phyloP scores from a whole-genome alignment of 495 filamentous ascomycete genomes.

The Jackrogersella multiformis region DNA sequence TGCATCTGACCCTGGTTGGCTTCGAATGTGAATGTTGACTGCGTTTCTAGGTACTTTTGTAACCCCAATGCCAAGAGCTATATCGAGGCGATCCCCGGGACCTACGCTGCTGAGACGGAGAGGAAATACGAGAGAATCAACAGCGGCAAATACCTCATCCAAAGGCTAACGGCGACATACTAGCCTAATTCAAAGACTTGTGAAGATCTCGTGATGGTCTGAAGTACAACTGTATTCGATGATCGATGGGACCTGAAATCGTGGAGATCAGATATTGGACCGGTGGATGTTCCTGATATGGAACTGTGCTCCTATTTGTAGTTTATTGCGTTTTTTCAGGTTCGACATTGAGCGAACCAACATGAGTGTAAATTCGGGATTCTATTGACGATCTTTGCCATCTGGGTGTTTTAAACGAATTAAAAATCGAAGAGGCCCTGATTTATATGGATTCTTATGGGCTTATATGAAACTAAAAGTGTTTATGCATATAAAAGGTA shows the following conservation, averaged over 20 bases:
- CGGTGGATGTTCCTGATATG: slow-evolving; percentile 10
- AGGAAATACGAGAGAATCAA: slow-evolving; percentile 85
- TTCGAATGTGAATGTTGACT: not conserved
- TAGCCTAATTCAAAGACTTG: slow-evolving; percentile 32
- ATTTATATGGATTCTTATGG: too few species aligned
- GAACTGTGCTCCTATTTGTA: slow-evolving; percentile 18
- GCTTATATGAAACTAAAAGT: slow-evolving; percentile 5
- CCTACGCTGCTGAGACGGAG: slow-evolving; percentile 71
- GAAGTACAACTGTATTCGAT: slow-evolving; percentile 9
- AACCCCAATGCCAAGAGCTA: slow-evolving; percentile 82
- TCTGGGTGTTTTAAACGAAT: slow-evolving; percentile 1
- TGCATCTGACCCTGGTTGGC: slow-evolving; percentile 14
- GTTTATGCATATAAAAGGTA: not conserved
- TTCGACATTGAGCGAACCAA: slow-evolving; percentile 24
- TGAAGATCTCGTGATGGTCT: slow-evolving; percentile 16
- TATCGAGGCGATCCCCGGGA: slow-evolving; percentile 90
- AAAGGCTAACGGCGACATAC: slow-evolving; percentile 80
- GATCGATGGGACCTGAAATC: slow-evolving; percentile 9
- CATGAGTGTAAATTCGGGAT: slow-evolving; percentile 1
- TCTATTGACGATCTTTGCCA: not conserved
- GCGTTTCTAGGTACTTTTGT: slow-evolving; percentile 77
- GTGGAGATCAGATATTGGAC: slow-evolving; percentile 24
- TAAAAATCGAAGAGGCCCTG: not conserved
- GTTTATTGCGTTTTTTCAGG: slow-evolving; percentile 9
- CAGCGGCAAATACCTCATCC: slow-evolving; percentile 82